phyloP scores from a whole-genome alignment of 257 asterid species.

The Lycium barbarum region DNA sequence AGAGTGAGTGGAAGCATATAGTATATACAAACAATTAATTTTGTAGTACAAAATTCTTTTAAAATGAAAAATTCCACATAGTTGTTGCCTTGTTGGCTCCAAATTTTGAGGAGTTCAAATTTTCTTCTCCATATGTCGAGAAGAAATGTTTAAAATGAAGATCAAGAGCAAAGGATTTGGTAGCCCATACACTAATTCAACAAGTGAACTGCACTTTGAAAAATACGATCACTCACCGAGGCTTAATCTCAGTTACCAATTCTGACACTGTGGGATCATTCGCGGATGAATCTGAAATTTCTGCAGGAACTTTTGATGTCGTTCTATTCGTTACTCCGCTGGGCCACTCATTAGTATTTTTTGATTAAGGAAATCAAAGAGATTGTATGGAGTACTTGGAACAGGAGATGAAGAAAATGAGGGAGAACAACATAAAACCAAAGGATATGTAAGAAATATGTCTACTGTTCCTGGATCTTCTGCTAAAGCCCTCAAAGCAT shows the following conservation, averaged over 20 bases:
- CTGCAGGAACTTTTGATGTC: conserved; percentile 68
- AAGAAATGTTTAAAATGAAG: neutral
- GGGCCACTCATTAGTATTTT: conserved; percentile 94
- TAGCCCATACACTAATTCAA: neutral
- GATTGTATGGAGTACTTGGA: neutral
- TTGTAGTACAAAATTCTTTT: neutral
- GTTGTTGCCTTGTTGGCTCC: neutral
- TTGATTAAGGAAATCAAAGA: conserved; percentile 58
- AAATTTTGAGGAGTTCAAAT: conserved; percentile 16
- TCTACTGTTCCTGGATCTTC: conserved; percentile 89
- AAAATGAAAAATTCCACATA: conserved; percentile 5
- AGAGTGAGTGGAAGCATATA: neutral
- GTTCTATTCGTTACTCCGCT: conserved; percentile 65
- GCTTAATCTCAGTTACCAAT: conserved; percentile 88
- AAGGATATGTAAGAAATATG: conserved; percentile 96
- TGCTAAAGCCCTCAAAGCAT: conserved; percentile 87
- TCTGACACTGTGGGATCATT: conserved; percentile 73
- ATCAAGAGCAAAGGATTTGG: neutral
- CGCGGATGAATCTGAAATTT: conserved; percentile 54
- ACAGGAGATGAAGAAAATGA: conserved; percentile 33
- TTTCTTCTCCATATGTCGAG: neutral
- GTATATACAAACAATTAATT: neutral
- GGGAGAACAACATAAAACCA: conserved; percentile 24
- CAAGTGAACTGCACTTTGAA: conserved; percentile 9
- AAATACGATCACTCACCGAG: conserved; percentile 67